Base-by-base conservation (phyloP, 805 yeast genomes). In the Metschnikowia arizonensis region DNA sequence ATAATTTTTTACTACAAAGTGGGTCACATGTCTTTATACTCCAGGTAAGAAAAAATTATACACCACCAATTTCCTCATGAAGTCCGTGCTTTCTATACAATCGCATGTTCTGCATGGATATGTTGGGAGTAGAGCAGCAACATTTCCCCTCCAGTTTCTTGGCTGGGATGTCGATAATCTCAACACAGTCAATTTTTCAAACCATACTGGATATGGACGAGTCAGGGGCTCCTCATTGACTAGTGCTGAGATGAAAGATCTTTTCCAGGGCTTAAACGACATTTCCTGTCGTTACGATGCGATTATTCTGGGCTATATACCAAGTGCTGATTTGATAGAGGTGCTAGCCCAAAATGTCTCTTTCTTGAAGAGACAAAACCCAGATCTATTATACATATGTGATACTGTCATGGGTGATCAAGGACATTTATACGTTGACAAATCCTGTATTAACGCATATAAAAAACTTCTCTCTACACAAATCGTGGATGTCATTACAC, bases 31-130 rank as follows among this genome's bases (percentile, higher is more conserved):
- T 30, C 42, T 18, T n/a, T n/a, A 21, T 11, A 6, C 25, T n/a
- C 25, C 19, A 30, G 10, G 34, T 15, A 35, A 39, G 42, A 18
- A 39, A 39, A 39, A 29, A 15, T 14, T 11, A 14, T 5, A 12
- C 14, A 14, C 14, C 29, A 21, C 35, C 14, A 14, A 19, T 29
- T 19, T 31, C 28, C 34, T 10, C 25, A 33, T 56, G 63, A 61
- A 56, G 42, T 46, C 62, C 19, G 62, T 79, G 0, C 65, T 82
- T 5, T 76, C 83, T 0, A 69, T 81, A 3, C 86, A 81, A 55
- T 88, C 96, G 3, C 97, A 93, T 63, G 98, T 93, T 1, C 89
- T 81, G 2, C 98, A 91, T 61, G 99, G 99, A 2, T 85, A 88
- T 57, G 99, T 93, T 1, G 99, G 99, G 1, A 89, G 89, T 62